These are phyloP conservation scores for Physaria fendleri DNA, from an alignment of 345 rosid species.

Conservation along the genomic window DNA sequence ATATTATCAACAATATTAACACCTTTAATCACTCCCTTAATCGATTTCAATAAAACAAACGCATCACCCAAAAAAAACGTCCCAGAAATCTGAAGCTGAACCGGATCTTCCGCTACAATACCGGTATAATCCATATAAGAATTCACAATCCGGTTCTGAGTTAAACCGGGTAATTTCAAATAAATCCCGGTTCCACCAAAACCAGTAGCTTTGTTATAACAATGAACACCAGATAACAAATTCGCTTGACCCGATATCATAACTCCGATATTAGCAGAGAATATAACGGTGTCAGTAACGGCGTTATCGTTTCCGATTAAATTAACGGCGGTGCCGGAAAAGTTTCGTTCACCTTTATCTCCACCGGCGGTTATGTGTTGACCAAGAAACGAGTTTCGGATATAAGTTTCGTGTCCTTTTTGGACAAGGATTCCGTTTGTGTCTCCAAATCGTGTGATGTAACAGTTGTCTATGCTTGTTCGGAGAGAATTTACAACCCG, in stretches of 20 bases:
- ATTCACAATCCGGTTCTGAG: constrained; percentile 77
- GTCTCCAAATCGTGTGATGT: constrained; percentile 46
- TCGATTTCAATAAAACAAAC: constrained; percentile 45
- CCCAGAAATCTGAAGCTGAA: constrained; percentile 55
- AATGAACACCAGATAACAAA: constrained; percentile 69
- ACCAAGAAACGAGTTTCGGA: constrained; percentile 77
- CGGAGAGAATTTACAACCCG: no score
- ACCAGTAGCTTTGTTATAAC: constrained; percentile 84
- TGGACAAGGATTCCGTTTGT: constrained; percentile 62
- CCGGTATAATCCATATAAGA: constrained; percentile 79
- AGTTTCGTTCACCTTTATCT: constrained; percentile 62
- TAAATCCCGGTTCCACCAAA: constrained; percentile 92
- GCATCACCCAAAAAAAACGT: constrained; percentile 78
- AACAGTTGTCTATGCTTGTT: no score
- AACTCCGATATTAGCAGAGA: constrained; percentile 67
- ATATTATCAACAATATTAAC: constrained; percentile 74
- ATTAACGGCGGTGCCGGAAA: constrained; percentile 63
- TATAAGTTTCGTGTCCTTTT: constrained; percentile 79
- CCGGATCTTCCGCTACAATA: constrained; percentile 84
- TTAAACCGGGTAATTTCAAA: constrained; percentile 54
- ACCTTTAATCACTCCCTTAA: constrained; percentile 51
- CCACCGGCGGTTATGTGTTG: constrained; percentile 92
- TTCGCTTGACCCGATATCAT: constrained; percentile 76
- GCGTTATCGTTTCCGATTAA: constrained; percentile 81
- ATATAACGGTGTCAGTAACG: constrained; percentile 74